Base-by-base conservation (phyloP, 2,329 filamentous ascomycete species). In the Waltergamsia citrina region DNA sequence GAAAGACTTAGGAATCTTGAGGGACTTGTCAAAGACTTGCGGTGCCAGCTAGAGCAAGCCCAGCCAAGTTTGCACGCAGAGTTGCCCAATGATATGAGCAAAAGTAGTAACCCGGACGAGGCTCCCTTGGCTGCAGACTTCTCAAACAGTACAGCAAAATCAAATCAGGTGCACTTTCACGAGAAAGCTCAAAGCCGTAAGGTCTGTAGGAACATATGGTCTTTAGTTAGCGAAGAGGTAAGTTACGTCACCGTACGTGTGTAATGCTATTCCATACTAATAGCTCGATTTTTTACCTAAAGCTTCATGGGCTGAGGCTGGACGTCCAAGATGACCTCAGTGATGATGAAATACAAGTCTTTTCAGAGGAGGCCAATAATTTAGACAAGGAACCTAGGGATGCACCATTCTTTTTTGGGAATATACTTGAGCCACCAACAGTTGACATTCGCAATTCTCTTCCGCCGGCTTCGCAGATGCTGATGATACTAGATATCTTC, bases 181-280 rank as follows among this genome's bases (percentile, higher is more conserved):
- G 65, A 70, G 43, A 42, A 50, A 7, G 60, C 46, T 6, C 52
- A 48, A 10, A 65, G 57, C 24, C 60, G 62, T 11, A 74, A 74
- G 43, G 50, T 74, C 9, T 64, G 64, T 36, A 71, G 57, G 39
- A 62, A 63, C 11, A 74, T 74, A 42, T 74, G 70, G 69, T 68
- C 68, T 3, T 60, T 62, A 1, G 59, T 74, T n/a, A 67, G 64
- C 34, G 67, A 74, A 30, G 71, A 74, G 59, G 67, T n/a, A n/a
- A n/a, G n/a, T n/a, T 71, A 52, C 28, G 54, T 38, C 19, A 10
- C 8, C 14, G 8, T n/a, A 16, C 9, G 5, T 2, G 11, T 9
- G 10, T 11, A 7, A 17, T 26, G 29, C 8, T 6, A 15, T 2
- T 4, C 12, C 5, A 7, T 14, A n/a, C n/a, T n/a, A n/a, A n/a